Conservation (phyloP, 352 stramenopile species). For the Elongisporangium prolatum region DNA sequence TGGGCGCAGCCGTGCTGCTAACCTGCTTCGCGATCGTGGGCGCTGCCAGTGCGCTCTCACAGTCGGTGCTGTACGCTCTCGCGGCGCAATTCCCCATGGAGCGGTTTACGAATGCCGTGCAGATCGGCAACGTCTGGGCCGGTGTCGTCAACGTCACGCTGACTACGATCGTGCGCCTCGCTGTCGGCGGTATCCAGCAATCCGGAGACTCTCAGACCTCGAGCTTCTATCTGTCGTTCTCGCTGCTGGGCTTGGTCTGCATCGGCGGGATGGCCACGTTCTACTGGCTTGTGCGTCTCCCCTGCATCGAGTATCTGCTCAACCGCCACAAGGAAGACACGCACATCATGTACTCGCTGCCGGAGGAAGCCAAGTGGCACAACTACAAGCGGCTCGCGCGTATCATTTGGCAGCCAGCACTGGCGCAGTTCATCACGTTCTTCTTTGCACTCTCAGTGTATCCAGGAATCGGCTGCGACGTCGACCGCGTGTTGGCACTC, state of each 20-base stretch:
- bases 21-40: not conserved
- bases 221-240: constrained; percentile 6
- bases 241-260: constrained; percentile 14
- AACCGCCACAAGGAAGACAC: not conserved
- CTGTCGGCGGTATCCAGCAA: not conserved
- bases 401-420: not conserved
- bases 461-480: not conserved
- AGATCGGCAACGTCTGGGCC: constrained; percentile 14
- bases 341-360: not conserved
- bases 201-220: not conserved
- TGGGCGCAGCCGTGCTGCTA: constrained; percentile 4
- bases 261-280: constrained; percentile 12
- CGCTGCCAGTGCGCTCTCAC: not conserved
- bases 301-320: constrained; percentile 9
- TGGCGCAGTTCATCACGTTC: not conserved
- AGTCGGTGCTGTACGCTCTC: constrained; percentile 14
- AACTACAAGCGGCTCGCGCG: not conserved
- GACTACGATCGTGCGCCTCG: not conserved
- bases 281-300: constrained; percentile 4
- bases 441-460: not conserved
- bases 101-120: constrained; percentile 20
- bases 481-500: not conserved
- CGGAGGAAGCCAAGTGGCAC: not conserved
- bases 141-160: not conserved
- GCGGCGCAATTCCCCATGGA: constrained; percentile 16